Percentiles rank a stretch among this genome's conserved stretches.
phyloP scores from a whole-genome alignment of 176 grass and related monocot species.

The Cocos nucifera region DNA sequence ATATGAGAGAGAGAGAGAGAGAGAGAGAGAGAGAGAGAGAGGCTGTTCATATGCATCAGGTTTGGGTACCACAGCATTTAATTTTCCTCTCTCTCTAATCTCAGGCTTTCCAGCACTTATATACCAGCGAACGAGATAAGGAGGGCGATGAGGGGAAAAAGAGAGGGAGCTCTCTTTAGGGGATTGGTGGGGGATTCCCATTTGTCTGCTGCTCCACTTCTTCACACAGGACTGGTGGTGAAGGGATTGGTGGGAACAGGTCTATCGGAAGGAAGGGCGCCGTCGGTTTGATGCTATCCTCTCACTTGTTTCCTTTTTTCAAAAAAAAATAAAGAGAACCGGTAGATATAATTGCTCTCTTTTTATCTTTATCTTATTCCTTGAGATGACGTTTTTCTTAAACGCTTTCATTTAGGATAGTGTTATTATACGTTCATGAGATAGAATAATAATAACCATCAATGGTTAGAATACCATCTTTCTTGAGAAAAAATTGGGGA shows the following conservation, averaged over 20 bases:
- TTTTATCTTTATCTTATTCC: no score
- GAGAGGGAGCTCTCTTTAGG: not conserved
- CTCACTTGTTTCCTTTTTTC: not conserved
- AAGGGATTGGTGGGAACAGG: constrained; percentile 10
- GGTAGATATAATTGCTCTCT: no score
- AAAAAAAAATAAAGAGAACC: no score
- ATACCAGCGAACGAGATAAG: not conserved
- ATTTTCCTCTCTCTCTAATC: not conserved
- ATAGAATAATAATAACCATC: no score
- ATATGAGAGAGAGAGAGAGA: no score
- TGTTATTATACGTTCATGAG: no score
- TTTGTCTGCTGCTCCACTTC: constrained; percentile 12
- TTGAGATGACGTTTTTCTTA: no score
- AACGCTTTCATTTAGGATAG: no score
- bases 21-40: no score
- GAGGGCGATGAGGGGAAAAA: not conserved
- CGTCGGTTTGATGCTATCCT: not conserved
- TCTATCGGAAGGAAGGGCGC: not conserved
- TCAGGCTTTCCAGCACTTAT: not conserved
- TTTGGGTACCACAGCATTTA: constrained; percentile 6
- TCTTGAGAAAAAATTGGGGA: no score
- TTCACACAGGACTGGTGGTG: constrained; percentile 3
- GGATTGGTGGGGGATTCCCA: constrained; percentile 11
- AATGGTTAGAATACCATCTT: no score
- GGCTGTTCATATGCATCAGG: no score